Conservation (phyloP, 1,284 basidiomycete genomes). For the Puccinia hordei region DNA sequence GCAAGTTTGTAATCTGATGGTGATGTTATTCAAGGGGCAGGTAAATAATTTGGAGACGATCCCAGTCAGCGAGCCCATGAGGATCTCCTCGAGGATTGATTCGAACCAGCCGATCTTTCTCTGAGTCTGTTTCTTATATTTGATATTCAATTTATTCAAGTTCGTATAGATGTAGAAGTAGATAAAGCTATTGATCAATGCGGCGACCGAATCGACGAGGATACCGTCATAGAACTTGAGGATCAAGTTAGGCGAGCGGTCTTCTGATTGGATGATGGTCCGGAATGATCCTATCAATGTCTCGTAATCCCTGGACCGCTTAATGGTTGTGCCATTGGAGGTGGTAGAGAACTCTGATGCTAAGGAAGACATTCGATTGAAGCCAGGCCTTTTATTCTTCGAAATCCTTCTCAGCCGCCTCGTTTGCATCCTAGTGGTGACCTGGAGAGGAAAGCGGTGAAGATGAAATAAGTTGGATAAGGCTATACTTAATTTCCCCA, state of each 20-base stretch:
- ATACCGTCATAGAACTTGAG: constrained; percentile 60
- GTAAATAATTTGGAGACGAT: constrained; percentile 61
- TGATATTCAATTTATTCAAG: constrained; percentile 54
- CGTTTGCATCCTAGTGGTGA: constrained; percentile 22
- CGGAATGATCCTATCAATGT: constrained; percentile 55
- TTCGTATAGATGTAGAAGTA: constrained; percentile 60
- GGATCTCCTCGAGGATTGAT: constrained; percentile 60
- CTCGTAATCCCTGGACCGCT: constrained; percentile 61
- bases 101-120: constrained; percentile 54
- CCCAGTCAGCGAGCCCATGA: constrained; percentile 62
- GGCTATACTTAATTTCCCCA: too few species aligned
- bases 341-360: constrained; percentile 54
- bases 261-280: constrained; percentile 49
- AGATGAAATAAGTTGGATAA: background rate
- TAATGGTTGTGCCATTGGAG: constrained; percentile 59
- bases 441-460: background rate
- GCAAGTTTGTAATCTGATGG: constrained; percentile 61
- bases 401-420: background rate
- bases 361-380: constrained; percentile 44
- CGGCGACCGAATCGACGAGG: constrained; percentile 56
- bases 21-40: constrained; percentile 63
- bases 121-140: constrained; percentile 18
- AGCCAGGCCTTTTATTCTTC: constrained; percentile 21
- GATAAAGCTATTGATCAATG: constrained; percentile 57
- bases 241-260: constrained; percentile 53